phyloP scores from a whole-genome alignment of 2,329 filamentous ascomycete genomes.

The Scleromitrula shiraiana region DNA sequence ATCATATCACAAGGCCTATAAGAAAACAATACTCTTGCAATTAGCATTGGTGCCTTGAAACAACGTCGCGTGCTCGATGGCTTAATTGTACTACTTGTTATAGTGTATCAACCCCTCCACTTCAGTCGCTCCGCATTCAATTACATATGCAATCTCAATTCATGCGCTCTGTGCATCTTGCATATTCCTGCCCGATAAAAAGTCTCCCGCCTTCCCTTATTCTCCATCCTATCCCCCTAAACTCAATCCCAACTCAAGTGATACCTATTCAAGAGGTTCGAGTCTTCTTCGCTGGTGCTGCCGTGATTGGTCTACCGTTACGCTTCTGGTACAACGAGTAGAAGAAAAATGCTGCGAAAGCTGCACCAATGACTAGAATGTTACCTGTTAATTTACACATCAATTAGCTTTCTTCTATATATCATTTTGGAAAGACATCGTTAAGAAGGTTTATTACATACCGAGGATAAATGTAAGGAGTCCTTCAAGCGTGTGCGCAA shows the following conservation, averaged over 20 bases:
- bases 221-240: background rate
- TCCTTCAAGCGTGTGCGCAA: slow-evolving; percentile 26
- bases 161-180: background rate
- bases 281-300: slow-evolving; percentile 3
- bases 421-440: background rate
- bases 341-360: slow-evolving; percentile 16
- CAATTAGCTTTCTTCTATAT: background rate
- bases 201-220: background rate
- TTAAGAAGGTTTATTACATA: slow-evolving; percentile 13
- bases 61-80: background rate
- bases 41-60: background rate
- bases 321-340: slow-evolving; percentile 23
- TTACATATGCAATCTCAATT: background rate
- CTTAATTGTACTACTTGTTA: background rate
- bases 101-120: background rate
- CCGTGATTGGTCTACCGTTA: slow-evolving; percentile 12
- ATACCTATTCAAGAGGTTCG: background rate
- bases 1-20: background rate
- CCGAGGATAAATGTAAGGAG: slow-evolving; percentile 26
- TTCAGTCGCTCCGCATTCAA: background rate
- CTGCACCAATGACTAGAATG: slow-evolving; percentile 22
- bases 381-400: slow-evolving; percentile 17
- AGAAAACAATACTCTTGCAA: background rate
- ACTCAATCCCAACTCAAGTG: background rate
- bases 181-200: background rate